These are phyloP conservation scores for Coemansia sp. DNA, from an alignment of 192 early-diverging fungal species.

Conservation along the genomic window DNA sequence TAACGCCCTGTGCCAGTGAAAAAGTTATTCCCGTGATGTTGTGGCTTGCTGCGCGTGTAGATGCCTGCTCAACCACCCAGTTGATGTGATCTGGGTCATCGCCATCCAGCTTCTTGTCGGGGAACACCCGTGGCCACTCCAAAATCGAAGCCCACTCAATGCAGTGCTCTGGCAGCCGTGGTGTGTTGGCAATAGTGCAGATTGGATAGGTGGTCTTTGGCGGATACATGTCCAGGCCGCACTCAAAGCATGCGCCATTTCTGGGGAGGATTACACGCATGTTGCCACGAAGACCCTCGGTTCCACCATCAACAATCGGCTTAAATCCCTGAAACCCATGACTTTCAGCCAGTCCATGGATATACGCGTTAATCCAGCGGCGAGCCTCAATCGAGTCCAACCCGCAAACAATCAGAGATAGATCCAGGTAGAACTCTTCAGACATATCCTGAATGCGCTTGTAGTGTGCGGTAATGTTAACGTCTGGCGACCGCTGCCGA, in stretches of 20 bases:
- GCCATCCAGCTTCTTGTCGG: constrained; percentile 73
- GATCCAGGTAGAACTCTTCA: constrained; percentile 86
- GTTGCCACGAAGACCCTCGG: constrained; percentile 96
- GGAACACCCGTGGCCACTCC: constrained; percentile 85
- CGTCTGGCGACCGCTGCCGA: constrained; percentile 63
- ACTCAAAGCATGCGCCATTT: constrained; percentile 91
- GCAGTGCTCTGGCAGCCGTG: constrained; percentile 96
- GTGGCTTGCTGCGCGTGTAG: constrained; percentile 71
- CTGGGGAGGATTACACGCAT: constrained; percentile 86
- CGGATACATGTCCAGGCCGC: constrained; percentile 88
- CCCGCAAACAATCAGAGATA: constrained; percentile 88
- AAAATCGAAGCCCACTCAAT: constrained; percentile 94
- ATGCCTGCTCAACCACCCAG: constrained; percentile 71
- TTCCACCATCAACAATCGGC: constrained; percentile 93
- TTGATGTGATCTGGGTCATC: constrained; percentile 76
- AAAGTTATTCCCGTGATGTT: constrained; percentile 88
- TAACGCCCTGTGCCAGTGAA: constrained; percentile 90
- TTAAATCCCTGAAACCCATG: constrained; percentile 76
- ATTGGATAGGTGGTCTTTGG: constrained; percentile 90
- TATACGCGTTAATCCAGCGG: constrained; percentile 94
- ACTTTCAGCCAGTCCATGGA: constrained; percentile 71
- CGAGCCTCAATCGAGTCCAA: constrained; percentile 94
- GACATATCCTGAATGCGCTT: constrained; percentile 97
- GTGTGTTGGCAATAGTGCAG: constrained; percentile 98
- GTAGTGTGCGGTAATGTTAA: constrained; percentile 73